Conservation (phyloP, 257 asterid genomes). For the Solanum bulbocastanum region DNA sequence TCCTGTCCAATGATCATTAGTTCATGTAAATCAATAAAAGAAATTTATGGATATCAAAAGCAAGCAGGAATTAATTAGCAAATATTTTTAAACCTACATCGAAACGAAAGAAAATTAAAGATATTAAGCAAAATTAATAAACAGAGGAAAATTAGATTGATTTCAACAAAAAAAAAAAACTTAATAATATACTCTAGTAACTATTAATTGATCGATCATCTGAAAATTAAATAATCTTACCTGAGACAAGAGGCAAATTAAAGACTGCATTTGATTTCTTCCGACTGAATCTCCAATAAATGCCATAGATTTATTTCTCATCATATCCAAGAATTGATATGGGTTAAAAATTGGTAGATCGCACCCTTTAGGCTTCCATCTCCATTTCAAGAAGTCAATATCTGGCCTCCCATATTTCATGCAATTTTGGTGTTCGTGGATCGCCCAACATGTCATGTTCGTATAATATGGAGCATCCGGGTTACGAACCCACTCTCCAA, state of each 20-base stretch:
- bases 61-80: neutral
- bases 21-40: neutral
- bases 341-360: slow-evolving; percentile 38
- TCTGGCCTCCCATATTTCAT: slow-evolving; percentile 57
- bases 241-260: slow-evolving; percentile 50
- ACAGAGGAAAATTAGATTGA: neutral
- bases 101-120: neutral
- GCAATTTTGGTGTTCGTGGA: slow-evolving; percentile 62
- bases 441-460: slow-evolving; percentile 46
- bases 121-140: neutral
- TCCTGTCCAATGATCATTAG: neutral
- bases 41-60: too few species aligned
- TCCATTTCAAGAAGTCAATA: slow-evolving; percentile 35
- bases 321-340: slow-evolving; percentile 34
- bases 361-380: slow-evolving; percentile 53
- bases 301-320: slow-evolving; percentile 37
- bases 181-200: too few species aligned
- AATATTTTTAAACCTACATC: neutral
- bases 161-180: neutral
- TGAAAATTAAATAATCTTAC: slow-evolving; percentile 5
- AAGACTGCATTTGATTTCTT: slow-evolving; percentile 58
- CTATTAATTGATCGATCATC: neutral
- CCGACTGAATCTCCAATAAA: slow-evolving; percentile 62
- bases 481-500: slow-evolving; percentile 50
- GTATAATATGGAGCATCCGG: slow-evolving; percentile 48